A percentile compares a stretch with the other conserved stretches of the same genome.
phyloP scores from a whole-genome alignment of 192 early-diverging fungal genomes.

The Linnemannia zychae region DNA sequence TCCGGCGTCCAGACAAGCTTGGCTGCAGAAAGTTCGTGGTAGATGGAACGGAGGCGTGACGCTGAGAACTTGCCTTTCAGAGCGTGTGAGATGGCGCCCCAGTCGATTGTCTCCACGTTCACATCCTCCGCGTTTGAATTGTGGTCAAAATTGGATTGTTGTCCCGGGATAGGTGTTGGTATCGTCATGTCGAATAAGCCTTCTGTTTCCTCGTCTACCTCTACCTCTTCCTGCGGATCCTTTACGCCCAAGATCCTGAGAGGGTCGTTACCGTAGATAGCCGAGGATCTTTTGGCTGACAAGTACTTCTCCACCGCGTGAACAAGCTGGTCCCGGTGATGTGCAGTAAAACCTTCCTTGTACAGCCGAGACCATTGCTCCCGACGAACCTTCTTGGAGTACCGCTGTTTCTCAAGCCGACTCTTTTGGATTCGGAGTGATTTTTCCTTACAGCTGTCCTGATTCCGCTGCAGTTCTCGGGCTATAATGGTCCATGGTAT shows the following conservation, averaged over 20 bases:
- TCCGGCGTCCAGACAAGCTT: conserved; percentile 52
- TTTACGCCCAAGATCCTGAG: conserved; percentile 7
- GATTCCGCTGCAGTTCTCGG: conserved; percentile 32
- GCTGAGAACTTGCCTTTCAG: conserved; percentile 37
- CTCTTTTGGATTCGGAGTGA: conserved; percentile 31
- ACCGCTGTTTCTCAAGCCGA: neutral
- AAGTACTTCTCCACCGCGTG: conserved; percentile 32
- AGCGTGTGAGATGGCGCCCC: conserved; percentile 16
- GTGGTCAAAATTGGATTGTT: neutral
- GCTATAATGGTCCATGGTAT: conserved; percentile 32
- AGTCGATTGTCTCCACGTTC: conserved; percentile 27
- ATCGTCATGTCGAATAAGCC: conserved; percentile 2
- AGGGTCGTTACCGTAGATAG: neutral
- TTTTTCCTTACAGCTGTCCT: conserved; percentile 46
- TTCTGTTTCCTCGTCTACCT: neutral
- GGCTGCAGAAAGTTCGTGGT: conserved; percentile 28
- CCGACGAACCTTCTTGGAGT: conserved; percentile 14
- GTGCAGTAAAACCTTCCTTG: conserved; percentile 34
- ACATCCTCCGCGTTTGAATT: neutral
- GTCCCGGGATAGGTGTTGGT: neutral
- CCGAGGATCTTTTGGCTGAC: neutral
- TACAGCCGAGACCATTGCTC: conserved; percentile 19
- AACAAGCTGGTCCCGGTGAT: conserved; percentile 26
- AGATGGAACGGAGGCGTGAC: conserved; percentile 16
- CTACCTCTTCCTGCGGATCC: neutral